Base-by-base conservation (phyloP, 768 basidiomycete genomes). In the Crepidotus variabilis region DNA sequence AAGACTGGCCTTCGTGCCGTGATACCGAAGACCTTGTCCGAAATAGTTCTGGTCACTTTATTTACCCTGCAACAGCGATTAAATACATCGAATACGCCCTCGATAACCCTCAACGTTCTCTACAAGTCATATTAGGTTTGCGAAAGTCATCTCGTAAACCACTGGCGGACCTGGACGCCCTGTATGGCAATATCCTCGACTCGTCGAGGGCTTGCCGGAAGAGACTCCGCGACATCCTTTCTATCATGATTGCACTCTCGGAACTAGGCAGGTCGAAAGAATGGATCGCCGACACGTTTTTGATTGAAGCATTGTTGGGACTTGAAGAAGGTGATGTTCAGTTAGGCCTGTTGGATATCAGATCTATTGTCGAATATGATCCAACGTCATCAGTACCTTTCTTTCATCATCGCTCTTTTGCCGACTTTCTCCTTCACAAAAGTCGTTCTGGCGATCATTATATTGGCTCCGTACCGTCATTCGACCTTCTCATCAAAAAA, bases 1-100 rank as follows among this genome's bases (percentile, higher is more conserved):
- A 55, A 11, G 43, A 55, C 1, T 65, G 64, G 64, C 64, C 64
- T 35, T 14, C 21, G 0, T 28, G 35, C 6, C 24, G 24, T 1
- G 57, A 51, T 13, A 54, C 62, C 39, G 51, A 57, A 1, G 21
- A 32, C 10, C 61, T 65, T 4, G 59, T 63, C 8, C 23, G 28
- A 2, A 63, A 60, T 28, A 51, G 62, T 4, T 61, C 62, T n/a
- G 62, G 62, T 2, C 61, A 62, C 32, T 65, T 65, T 39, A 61
- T 65, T 22, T 65, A 65, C 45, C 59, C 60, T 1, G 57, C 65
- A 5, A 65, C 65, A 5, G 57, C 61, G 3, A 57, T 63, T 11
- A 60, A 58, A 21, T 65, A 61, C 32, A 57, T 65, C 11, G 39
- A 20, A 3, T 43, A 3, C 5, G 4, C 18, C 39, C 11, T 43